Evolutionary conservation across 116 monocot genomes (phyloP).

Genomic region (Zostera marina): DNA sequence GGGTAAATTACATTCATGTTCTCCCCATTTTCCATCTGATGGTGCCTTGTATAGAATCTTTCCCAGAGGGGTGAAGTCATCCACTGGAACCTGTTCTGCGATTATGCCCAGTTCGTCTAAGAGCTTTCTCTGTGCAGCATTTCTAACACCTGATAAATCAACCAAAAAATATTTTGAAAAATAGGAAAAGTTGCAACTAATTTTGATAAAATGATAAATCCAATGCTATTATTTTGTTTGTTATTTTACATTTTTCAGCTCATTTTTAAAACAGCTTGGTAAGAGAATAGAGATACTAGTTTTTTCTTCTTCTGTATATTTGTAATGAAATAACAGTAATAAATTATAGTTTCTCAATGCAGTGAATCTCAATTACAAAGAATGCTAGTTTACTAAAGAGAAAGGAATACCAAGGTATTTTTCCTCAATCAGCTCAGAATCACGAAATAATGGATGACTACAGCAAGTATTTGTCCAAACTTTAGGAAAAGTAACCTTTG

Average conservation of each 20-base stretch:
- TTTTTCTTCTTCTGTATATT: too few species aligned
- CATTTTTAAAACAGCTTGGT: too few species aligned
- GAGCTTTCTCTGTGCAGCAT: constrained; percentile 89
- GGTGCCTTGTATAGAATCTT: constrained; percentile 90
- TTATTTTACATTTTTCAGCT: too few species aligned
- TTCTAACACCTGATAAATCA: constrained; percentile 45
- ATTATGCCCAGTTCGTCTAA: constrained; percentile 75
- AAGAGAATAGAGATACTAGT: too few species aligned
- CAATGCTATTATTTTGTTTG: too few species aligned
- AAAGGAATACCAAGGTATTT: constrained; percentile 52
- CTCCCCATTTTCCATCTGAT: constrained; percentile 99
- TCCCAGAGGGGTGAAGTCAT: constrained; percentile 70
- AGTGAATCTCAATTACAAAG: background rate
- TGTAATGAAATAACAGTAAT: too few species aligned
- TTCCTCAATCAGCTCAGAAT: constrained; percentile 76
- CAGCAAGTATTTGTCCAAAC: constrained; percentile 99
- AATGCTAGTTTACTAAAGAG: background rate
- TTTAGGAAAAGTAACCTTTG: constrained; percentile 88
- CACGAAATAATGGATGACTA: constrained; percentile 94
- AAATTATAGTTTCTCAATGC: background rate
- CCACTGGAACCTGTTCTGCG: constrained; percentile 57
- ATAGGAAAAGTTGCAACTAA: background rate
- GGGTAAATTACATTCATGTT: constrained; percentile 61
- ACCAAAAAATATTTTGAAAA: background rate
- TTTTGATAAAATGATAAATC: background rate